Base-by-base conservation (phyloP, 225 moss, liverwort and hornwort species). In the Pseudoscleropodium purum region DNA sequence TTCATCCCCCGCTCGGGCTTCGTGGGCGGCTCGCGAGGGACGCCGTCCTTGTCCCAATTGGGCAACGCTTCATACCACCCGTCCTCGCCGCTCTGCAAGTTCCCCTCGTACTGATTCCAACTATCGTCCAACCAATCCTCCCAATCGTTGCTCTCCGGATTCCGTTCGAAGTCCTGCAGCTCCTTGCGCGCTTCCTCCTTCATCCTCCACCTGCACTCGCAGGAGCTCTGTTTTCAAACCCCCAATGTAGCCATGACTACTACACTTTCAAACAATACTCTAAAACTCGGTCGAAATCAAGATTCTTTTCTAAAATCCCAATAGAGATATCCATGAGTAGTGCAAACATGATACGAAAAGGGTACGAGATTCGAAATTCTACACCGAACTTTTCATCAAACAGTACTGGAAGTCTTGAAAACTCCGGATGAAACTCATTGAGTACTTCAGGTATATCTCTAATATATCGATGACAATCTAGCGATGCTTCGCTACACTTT, bases 101-200 rank as follows among this genome's bases (percentile, higher is more conserved):
- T 91, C 18, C 90, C 93, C 67, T 90, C 96, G 43, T 91, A 90
- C 75, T 94, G 96, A 41, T 78, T 90, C 94, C 93, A 96, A 89
- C 93, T 93, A 72, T 97, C 96, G 89, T 98, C 98, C 85, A 98
- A 88, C 98, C 98, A 98, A 63, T 98, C 98, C 83, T 98, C 95
- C 98, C 98, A 98, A 81, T 97, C 97, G 74, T 90, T 90, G 77
- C 91, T 94, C 79, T 98, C 96, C 16, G 99, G 97, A 66, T 99
- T 96, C 67, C 92, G 90, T 65, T 95, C 93, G 85, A 93, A 93
- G 8, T 96, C 96, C 30, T 95, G 94, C 54, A 99, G 79, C 93
- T 99, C 96, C 64, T 93, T 95, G 49, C 92, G 90, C 34, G 90
- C 94, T 45, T 91, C 92, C 65, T 91, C 93, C 91, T 92, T 94